Percentiles rank a stretch among this genome's conserved stretches.
These are phyloP conservation scores for Pythium chondricola DNA, from an alignment of 352 stramenopile genomes.

Conservation along the genomic window DNA sequence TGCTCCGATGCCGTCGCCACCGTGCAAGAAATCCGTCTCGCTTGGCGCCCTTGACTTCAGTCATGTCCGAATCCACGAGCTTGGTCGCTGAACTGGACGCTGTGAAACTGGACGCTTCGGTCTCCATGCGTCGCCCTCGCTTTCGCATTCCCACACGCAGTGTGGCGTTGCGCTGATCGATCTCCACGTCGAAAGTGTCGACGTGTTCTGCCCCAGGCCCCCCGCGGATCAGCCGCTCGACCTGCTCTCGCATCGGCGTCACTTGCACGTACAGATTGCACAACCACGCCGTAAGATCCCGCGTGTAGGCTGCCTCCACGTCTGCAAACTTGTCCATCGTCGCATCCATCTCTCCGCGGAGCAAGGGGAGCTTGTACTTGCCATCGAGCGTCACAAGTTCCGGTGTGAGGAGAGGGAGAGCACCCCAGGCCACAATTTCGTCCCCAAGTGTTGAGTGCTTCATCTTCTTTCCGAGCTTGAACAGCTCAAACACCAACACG, in stretches of 20 bases:
- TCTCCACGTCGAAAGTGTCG: slow-evolving; percentile 35
- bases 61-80: too few relatives aligned
- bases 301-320: slow-evolving; percentile 60
- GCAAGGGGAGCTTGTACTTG: slow-evolving; percentile 79
- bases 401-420: slow-evolving; percentile 63
- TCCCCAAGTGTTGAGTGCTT: slow-evolving; percentile 18
- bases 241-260: slow-evolving; percentile 27
- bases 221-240: slow-evolving; percentile 13
- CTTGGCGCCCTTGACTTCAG: too few relatives aligned
- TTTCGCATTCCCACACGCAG: too few relatives aligned
- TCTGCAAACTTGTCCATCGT: slow-evolving; percentile 70
- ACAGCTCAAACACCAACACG: slow-evolving; percentile 49
- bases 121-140: too few relatives aligned
- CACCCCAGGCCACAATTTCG: slow-evolving; percentile 79
- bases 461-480: slow-evolving; percentile 7
- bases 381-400: slow-evolving; percentile 58
- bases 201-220: not conserved
- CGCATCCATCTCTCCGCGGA: slow-evolving; percentile 78
- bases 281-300: slow-evolving; percentile 80
- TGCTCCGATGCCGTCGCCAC: slow-evolving; percentile 2
- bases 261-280: slow-evolving; percentile 89
- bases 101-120: too few relatives aligned
- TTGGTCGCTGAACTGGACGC: too few relatives aligned
- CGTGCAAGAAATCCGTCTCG: too few relatives aligned
- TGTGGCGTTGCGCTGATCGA: slow-evolving; percentile 41